phyloP scores from a whole-genome alignment of 1,139 yeast genomes.

The Pneumocystis carinii region DNA sequence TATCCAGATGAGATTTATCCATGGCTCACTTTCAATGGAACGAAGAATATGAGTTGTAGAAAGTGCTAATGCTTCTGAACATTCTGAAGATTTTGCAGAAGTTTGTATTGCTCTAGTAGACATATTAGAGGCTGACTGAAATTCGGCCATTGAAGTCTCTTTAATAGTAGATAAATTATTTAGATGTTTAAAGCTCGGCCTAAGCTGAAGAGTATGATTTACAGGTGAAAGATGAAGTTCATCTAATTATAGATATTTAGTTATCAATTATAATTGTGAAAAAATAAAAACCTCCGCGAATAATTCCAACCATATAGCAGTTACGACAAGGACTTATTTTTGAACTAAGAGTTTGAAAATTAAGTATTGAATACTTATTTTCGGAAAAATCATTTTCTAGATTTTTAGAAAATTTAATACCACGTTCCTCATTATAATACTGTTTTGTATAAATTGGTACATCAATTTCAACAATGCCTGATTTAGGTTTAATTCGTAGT shows the following conservation, averaged over 20 bases:
- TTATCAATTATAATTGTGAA: background rate
- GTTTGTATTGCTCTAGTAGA: background rate
- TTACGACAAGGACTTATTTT: background rate
- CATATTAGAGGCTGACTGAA: background rate
- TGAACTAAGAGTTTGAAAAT: background rate
- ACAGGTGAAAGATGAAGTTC: constrained; percentile 2
- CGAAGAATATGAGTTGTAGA: background rate
- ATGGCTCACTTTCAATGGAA: background rate
- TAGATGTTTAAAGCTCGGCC: background rate
- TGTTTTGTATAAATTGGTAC: constrained; percentile 49
- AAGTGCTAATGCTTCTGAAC: background rate
- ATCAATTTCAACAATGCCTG: constrained; percentile 50
- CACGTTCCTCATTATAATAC: constrained; percentile 32
- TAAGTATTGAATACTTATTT: background rate
- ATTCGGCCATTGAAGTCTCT: background rate
- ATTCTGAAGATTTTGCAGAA: background rate
- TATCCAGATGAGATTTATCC: background rate
- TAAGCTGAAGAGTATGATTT: background rate
- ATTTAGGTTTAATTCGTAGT: constrained; percentile 47
- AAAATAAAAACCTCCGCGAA: constrained; percentile 1
- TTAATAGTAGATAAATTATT: background rate
- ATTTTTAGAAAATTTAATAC: background rate
- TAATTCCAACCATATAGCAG: background rate
- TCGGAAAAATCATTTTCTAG: background rate
- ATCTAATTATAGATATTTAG: background rate